Evolutionary conservation across 441 rosid species (phyloP).

Genomic region (Rhodomyrtus psidioides): DNA sequence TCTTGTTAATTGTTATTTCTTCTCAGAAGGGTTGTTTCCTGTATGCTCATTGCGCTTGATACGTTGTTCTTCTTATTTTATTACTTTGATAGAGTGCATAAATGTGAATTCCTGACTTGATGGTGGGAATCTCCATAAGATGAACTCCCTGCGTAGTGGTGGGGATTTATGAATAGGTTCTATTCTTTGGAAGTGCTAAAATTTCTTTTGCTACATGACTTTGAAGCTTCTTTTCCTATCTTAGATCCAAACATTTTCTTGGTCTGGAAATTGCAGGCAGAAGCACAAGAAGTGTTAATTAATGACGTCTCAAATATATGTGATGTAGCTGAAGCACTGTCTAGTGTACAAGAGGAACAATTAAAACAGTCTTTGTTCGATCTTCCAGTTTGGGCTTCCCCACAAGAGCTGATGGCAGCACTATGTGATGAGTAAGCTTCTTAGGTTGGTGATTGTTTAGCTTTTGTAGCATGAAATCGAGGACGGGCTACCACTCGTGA

Average conservation of each 20-base stretch:
- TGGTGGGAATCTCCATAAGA: neutral
- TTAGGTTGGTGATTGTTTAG: neutral
- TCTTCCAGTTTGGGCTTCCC: conserved; percentile 71
- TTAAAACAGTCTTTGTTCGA: conserved; percentile 32
- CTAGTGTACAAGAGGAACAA: conserved; percentile 37
- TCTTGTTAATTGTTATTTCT: neutral
- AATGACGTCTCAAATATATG: conserved; percentile 45
- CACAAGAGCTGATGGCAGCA: conserved; percentile 48
- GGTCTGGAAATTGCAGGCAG: conserved; percentile 34
- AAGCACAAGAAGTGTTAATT: conserved; percentile 52
- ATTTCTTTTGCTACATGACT: neutral
- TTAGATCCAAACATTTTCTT: neutral
- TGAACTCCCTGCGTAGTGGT: neutral
- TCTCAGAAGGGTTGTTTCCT: neutral
- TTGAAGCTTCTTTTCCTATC: neutral
- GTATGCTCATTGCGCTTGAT: neutral
- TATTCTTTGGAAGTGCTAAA: neutral
- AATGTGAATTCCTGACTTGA: neutral
- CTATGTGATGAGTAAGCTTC: conserved; percentile 45
- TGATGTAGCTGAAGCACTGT: conserved; percentile 53
- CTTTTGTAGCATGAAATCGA: neutral
- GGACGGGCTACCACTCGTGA: neutral
- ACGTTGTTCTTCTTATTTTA: neutral
- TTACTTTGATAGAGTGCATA: neutral
- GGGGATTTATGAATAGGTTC: neutral